Evolutionary conservation across 495 filamentous ascomycete genomes (phyloP), one percentile per base, ranked within the genome.

Genomic region (Talaromyces wortmannii): DNA sequence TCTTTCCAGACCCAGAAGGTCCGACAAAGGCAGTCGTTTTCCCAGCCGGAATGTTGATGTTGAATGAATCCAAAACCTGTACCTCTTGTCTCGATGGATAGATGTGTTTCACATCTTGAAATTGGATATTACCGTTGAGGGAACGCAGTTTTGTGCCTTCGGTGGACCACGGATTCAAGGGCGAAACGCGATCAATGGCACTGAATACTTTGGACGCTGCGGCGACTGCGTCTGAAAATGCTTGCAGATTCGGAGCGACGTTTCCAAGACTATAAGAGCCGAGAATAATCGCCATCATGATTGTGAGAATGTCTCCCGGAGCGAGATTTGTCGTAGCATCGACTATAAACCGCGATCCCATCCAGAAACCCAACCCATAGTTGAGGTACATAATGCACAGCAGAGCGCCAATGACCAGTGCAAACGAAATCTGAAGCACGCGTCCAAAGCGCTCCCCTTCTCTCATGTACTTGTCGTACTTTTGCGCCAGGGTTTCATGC

Each of bases 31-130:
- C 91, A 17, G 89, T 90, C 29, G 85, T 88, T 70, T 95, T 91
- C 15, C 92, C 92, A 17, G 94, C 88, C 7, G 88, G 86, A 53
- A 97, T 84, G 0, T 74, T 59, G 10, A 98, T 78, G 51, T 77
- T 88, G 53, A 97, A 87, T 51, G 86, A 83, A 48, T 90, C 71
- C 82, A 97, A 90, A 18, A 97, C 85, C 12, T 83, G 82, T 16
- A 96, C 92, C 59, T 96, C 90, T 0, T 92, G 88, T 42, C 94
- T 80, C 2, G 91, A 96, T 6, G 94, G 94, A 59, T 98, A 98
- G 59, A 96, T 88, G 60, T 95, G 91, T 70, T 88, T 92, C 64
- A 98, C 76, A 56, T 89, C 36, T 2, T 40, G 36, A 40, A 84
- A 65, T 1, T 78, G 71, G 50, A 85, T 76, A 42, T 81, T 73